These are phyloP conservation scores for Rubia balearica DNA, from an alignment of 305 asterid species.

Conservation along the genomic window DNA sequence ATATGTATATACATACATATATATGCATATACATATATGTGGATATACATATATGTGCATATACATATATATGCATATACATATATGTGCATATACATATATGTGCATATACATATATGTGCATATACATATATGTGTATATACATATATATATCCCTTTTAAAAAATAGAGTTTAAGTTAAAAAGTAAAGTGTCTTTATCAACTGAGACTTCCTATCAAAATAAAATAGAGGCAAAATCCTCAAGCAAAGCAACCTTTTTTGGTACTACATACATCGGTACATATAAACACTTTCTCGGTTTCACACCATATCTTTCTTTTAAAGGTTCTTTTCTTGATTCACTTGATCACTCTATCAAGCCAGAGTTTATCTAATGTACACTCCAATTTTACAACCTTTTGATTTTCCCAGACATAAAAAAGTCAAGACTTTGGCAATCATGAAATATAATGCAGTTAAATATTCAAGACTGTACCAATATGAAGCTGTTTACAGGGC, in stretches of 20 bases:
- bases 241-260: neutral
- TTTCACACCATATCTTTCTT: neutral
- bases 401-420: neutral
- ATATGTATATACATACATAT: no score
- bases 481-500: conserved; percentile 11
- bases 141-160: no score
- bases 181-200: no score
- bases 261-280: no score
- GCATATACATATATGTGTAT: no score
- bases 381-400: neutral
- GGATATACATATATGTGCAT: no score
- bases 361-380: neutral
- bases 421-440: neutral
- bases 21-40: no score
- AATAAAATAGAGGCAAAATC: neutral
- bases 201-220: no score
- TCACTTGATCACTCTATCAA: neutral
- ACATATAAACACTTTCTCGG: neutral
- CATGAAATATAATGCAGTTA: conserved; percentile 18
- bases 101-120: no score
- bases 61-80: no score
- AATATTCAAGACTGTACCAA: conserved; percentile 10
- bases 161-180: no score
- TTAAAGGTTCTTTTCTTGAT: neutral
- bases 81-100: no score